Evolutionary conservation across 2,329 filamentous ascomycete genomes (phyloP).

Genomic region (Alternaria gansuensis): DNA sequence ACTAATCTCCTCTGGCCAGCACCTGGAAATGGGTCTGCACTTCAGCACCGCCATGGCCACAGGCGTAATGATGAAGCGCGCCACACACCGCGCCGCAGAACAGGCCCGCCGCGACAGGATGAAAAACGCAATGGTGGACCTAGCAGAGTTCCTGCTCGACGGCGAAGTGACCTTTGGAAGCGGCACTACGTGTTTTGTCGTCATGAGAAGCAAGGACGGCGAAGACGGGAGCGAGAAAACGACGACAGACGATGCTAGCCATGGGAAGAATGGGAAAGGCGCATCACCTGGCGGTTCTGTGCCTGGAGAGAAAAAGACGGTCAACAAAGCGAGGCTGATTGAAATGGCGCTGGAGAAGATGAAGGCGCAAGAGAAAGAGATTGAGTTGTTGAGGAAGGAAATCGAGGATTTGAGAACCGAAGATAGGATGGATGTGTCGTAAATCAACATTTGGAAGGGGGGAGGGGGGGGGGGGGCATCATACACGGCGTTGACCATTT

Average conservation of each 20-base stretch:
- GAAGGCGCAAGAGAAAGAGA: constrained; percentile 42
- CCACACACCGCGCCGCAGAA: constrained; percentile 44
- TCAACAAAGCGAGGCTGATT: constrained; percentile 44
- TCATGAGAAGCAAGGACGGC: constrained; percentile 34
- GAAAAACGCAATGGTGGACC: constrained; percentile 45
- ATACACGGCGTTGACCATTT: constrained; percentile 7
- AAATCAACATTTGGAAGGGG: neutral
- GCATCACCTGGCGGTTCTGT: neutral
- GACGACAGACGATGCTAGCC: neutral
- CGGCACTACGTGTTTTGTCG: constrained; percentile 44
- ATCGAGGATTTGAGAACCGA: constrained; percentile 32
- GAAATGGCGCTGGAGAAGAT: constrained; percentile 48
- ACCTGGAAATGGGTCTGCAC: constrained; percentile 45
- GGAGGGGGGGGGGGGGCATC: neutral
- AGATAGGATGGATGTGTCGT: constrained; percentile 41
- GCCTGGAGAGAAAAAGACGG: constrained; percentile 38
- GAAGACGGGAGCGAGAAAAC: constrained; percentile 8
- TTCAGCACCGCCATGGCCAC: constrained; percentile 47
- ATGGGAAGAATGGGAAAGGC: constrained; percentile 18
- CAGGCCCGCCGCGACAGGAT: constrained; percentile 46
- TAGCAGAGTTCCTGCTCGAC: constrained; percentile 42
- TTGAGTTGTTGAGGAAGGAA: constrained; percentile 38
- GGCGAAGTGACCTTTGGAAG: constrained; percentile 46
- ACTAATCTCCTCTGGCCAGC: constrained; percentile 41
- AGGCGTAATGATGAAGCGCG: constrained; percentile 47